Evolutionary conservation across 192 early-diverging fungal genomes (phyloP).

Genomic region (Backusella psychrophila): DNA sequence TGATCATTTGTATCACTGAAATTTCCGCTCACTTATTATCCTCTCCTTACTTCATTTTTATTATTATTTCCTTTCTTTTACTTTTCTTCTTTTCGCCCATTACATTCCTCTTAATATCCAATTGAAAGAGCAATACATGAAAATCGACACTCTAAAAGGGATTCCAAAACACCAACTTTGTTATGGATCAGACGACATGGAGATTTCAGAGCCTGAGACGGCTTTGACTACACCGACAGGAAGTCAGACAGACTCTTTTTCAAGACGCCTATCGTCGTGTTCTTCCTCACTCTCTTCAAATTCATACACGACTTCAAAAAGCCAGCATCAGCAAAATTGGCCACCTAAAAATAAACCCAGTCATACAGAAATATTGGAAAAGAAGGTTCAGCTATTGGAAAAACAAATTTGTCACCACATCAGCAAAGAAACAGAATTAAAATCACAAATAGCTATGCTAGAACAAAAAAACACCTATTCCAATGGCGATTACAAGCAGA

Average conservation of each 20-base stretch:
- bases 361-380: not conserved
- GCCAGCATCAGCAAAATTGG: not conserved
- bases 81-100: not conserved
- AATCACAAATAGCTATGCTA: not conserved
- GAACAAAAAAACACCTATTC: not conserved
- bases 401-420: not conserved
- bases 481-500: not conserved
- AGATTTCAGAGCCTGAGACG: not conserved
- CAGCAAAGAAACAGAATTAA: not conserved
- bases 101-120: not conserved
- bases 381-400: not conserved
- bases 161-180: not conserved
- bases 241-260: not conserved
- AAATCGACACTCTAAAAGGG: slow-evolving; percentile 3
- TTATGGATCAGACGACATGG: not conserved
- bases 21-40: not conserved
- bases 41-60: slow-evolving; percentile 9
- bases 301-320: not conserved
- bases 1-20: not conserved
- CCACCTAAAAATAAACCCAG: not conserved
- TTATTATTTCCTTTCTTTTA: not conserved
- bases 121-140: not conserved
- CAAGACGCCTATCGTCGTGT: not conserved
- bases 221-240: not conserved
- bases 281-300: not conserved